Conservation (phyloP, 306 rosid genomes). For the Chamaecrista fasciculata region DNA sequence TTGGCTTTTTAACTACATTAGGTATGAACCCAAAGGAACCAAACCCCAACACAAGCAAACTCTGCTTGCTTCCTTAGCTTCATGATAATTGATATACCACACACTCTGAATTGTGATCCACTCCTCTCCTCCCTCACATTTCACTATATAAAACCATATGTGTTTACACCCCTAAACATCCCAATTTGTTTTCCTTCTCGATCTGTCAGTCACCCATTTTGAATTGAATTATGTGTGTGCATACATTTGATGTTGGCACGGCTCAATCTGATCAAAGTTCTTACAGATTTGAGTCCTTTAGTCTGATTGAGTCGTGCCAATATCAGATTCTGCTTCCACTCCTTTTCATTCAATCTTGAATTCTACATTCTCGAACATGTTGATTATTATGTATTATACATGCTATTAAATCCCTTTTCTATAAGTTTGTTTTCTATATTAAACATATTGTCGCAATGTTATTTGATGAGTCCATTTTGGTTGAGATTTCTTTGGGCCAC, state of each 20-base stretch:
- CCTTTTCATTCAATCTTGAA: no score
- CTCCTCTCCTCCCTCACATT: background rate
- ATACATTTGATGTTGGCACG: slow-evolving; percentile 40
- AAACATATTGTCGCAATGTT: no score
- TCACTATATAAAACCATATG: background rate
- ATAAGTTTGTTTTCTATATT: no score
- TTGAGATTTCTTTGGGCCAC: background rate
- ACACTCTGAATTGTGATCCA: background rate
- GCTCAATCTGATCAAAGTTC: slow-evolving; percentile 49
- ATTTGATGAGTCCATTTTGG: no score
- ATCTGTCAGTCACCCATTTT: no score
- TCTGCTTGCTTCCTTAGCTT: background rate
- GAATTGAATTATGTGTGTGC: no score
- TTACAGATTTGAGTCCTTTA: slow-evolving; percentile 26
- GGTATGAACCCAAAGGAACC: background rate
- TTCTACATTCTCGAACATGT: no score
- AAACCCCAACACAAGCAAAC: background rate
- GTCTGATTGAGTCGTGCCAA: slow-evolving; percentile 55
- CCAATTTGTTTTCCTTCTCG: background rate
- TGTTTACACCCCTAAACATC: background rate
- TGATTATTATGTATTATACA: no score
- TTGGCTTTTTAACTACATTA: background rate
- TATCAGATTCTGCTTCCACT: slow-evolving; percentile 23
- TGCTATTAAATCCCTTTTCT: no score
- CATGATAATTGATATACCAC: background rate